Conservation (phyloP, 2,329 filamentous ascomycete genomes). For the Tolypocladium cylindrosporum region DNA sequence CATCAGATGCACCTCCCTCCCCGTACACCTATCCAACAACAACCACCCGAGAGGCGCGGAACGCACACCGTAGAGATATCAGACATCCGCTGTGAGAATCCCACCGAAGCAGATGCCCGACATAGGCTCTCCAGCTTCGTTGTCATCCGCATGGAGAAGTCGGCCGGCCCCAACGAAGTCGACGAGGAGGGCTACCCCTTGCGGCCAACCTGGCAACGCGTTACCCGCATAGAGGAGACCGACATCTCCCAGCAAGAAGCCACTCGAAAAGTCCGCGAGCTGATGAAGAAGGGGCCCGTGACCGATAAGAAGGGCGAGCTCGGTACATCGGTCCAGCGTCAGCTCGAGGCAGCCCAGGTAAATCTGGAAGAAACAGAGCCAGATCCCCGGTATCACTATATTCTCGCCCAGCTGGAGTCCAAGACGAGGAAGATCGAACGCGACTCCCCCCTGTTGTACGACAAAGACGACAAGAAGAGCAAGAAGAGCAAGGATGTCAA, state of each 20-base stretch:
- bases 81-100: slow-evolving; percentile 26
- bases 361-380: slow-evolving; percentile 22
- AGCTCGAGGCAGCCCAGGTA: slow-evolving; percentile 29
- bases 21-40: background rate
- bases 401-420: slow-evolving; percentile 34
- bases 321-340: slow-evolving; percentile 24
- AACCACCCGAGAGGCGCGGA: slow-evolving; percentile 6
- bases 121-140: slow-evolving; percentile 28
- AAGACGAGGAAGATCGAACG: slow-evolving; percentile 19
- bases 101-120: slow-evolving; percentile 27
- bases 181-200: slow-evolving; percentile 24
- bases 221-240: slow-evolving; percentile 19
- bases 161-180: slow-evolving; percentile 17
- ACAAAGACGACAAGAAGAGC: slow-evolving; percentile 6
- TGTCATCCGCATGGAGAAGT: slow-evolving; percentile 32
- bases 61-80: slow-evolving; percentile 13
- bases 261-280: slow-evolving; percentile 22
- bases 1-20: background rate
- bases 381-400: slow-evolving; percentile 28
- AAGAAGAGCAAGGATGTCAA: slow-evolving; percentile 6
- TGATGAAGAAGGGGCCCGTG: slow-evolving; percentile 21
- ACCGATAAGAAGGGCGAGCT: slow-evolving; percentile 28
- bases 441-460: background rate
- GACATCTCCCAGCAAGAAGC: slow-evolving; percentile 28
- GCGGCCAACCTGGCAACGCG: slow-evolving; percentile 30